These are phyloP conservation scores for Kazachstania psychrophila DNA, from an alignment of 805 yeast species.

Conservation along the genomic window DNA sequence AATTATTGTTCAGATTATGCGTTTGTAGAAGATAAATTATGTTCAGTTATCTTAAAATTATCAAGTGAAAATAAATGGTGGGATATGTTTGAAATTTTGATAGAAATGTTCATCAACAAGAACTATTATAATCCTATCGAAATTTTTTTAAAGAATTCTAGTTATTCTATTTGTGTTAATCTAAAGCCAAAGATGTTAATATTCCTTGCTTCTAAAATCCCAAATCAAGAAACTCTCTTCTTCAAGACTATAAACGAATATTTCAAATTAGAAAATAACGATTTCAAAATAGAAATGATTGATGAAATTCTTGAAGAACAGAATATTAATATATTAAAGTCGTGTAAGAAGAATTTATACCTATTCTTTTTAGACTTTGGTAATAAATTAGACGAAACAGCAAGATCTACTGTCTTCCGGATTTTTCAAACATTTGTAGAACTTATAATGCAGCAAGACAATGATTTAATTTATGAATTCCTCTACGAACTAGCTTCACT, in stretches of 20 bases:
- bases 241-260: background rate
- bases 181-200: too few relatives aligned
- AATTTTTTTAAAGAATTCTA: too few relatives aligned
- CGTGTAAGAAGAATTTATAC: conserved; percentile 8
- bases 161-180: too few relatives aligned
- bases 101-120: too few relatives aligned
- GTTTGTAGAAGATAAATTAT: too few relatives aligned
- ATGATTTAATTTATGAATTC: background rate
- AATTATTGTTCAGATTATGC: too few relatives aligned
- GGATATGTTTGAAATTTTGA: too few relatives aligned
- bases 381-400: background rate
- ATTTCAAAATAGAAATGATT: conserved; percentile 5
- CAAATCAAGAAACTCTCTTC: too few relatives aligned
- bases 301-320: conserved; percentile 2
- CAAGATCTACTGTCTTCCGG: background rate
- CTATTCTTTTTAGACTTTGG: conserved; percentile 7
- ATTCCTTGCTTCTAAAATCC: too few relatives aligned
- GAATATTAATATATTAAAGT: conserved; percentile 7
- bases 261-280: background rate
- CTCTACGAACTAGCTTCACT: background rate
- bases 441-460: background rate
- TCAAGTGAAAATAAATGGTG: too few relatives aligned
- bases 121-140: too few relatives aligned
- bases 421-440: conserved; percentile 1
- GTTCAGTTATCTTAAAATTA: too few relatives aligned